Percentiles rank a stretch among this genome's conserved stretches.
These are phyloP conservation scores for Jasminum sambac DNA, from an alignment of 257 asterid species.

Conservation along the genomic window DNA sequence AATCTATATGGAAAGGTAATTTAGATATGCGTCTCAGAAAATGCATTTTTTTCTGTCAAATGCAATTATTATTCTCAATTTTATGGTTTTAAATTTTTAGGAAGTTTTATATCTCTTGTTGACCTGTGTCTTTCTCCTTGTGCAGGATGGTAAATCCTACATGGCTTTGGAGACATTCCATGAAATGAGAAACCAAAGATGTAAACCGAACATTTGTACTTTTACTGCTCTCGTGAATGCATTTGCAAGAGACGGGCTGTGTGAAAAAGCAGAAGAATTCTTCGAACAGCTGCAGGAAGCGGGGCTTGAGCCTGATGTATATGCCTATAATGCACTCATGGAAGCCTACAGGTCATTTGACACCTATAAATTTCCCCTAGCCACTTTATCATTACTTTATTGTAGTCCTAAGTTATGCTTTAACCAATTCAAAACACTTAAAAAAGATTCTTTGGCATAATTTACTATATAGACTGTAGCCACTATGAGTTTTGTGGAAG, in stretches of 20 bases:
- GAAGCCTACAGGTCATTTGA: conserved; percentile 73
- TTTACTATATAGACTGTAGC: not conserved
- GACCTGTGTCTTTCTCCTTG: conserved; percentile 10
- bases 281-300: conserved; percentile 82
- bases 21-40: not conserved
- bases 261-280: conserved; percentile 82
- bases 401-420: not conserved
- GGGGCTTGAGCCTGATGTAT: conserved; percentile 83
- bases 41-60: too few species aligned
- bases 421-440: not conserved
- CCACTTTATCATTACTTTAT: not conserved
- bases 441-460: not conserved
- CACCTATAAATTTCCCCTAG: not conserved
- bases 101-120: not conserved
- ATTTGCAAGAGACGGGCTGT: conserved; percentile 79
- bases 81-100: not conserved
- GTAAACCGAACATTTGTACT: conserved; percentile 81
- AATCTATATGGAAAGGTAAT: conserved; percentile 83
- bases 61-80: not conserved
- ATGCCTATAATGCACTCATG: conserved; percentile 88
- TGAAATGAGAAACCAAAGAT: conserved; percentile 67
- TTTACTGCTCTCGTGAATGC: conserved; percentile 83
- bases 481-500: not conserved
- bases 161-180: conserved; percentile 77
- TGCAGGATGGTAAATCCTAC: conserved; percentile 69